Conservation (phyloP, 1,139 yeast genomes). For the Diutina ranongensis region DNA sequence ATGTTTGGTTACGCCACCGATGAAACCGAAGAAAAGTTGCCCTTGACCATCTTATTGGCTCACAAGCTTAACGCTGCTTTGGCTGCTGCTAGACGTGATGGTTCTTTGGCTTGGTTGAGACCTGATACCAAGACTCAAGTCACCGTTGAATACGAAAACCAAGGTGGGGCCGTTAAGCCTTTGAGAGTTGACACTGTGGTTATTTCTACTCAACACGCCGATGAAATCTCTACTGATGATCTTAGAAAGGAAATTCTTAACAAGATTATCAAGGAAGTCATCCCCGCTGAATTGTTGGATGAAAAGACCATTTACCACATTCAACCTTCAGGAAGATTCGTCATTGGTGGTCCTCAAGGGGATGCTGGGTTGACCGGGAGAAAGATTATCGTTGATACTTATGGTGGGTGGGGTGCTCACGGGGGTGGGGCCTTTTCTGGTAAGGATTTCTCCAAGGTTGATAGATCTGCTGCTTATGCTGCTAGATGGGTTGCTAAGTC, state of each 20-base stretch:
- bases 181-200: slow-evolving; percentile 95
- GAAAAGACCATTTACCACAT: slow-evolving; percentile 95
- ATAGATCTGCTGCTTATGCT: slow-evolving; percentile 99
- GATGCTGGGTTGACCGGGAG: slow-evolving; percentile 99
- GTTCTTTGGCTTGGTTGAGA: slow-evolving; percentile 91
- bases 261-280: slow-evolving; percentile 82
- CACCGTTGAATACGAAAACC: slow-evolving; percentile 90
- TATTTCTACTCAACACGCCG: slow-evolving; percentile 96
- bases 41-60: slow-evolving; percentile 86
- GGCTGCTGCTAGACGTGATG: slow-evolving; percentile 96
- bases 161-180: slow-evolving; percentile 92
- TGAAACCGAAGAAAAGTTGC: slow-evolving; percentile 95
- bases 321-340: slow-evolving; percentile 99
- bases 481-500: slow-evolving; percentile 99
- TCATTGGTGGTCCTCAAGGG: slow-evolving; percentile 99
- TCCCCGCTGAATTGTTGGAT: slow-evolving; percentile 83
- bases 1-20: slow-evolving; percentile 99
- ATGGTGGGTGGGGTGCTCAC: slow-evolving; percentile 99
- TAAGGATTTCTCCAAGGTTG: slow-evolving; percentile 99
- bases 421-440: slow-evolving; percentile 99
- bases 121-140: slow-evolving; percentile 99
- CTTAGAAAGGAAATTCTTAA: slow-evolving; percentile 66
- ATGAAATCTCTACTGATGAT: slow-evolving; percentile 86
- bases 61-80: slow-evolving; percentile 95
- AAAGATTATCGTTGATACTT: slow-evolving; percentile 97